Evolutionary conservation across 2,329 filamentous ascomycete genomes (phyloP), one percentile per base, ranked within the genome.

Genomic region (Penicillium sp.): DNA sequence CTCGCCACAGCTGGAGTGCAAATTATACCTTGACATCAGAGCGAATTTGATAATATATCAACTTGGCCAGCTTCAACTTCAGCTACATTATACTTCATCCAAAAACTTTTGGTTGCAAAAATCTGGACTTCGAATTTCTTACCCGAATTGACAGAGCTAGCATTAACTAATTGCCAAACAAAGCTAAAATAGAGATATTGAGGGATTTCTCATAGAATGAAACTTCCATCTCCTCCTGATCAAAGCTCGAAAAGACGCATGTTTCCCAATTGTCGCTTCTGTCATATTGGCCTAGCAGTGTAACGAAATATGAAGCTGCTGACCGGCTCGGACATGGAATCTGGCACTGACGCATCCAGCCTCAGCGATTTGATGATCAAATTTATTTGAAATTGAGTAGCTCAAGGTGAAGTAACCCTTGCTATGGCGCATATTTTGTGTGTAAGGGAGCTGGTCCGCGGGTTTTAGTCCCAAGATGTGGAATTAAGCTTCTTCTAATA

Each of bases 181-280:
- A 53, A 52, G 59, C 64, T 37, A 68, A 57, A 25, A 64, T 63
- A 43, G 62, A 65, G 26, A 67, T 52, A 45, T 65, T 52, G 11
- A 72, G 42, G 26, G 42, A 11, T 45, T 22, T 45, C 25, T 45
- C 4, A 63, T 58, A 59, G 46, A 67, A 38, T 68, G 62, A 40
- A 65, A 16, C 55, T 70, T 70, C 59, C 71, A 65, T 35, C 60
- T 59, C 43, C 67, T 56, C 45, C 67, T 71, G 22, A 40, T 59
- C 55, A 63, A 65, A 22, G 70, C 67, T 16, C 70, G 66, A 61
- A 71, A 72, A 49, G 68, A 72, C 58, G 66, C 67, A 43, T 70
- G 70, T 10, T 68, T 69, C 8, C 64, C 62, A 52, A 67, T 68
- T 69, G 71, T 72, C 8, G 62, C 69, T 11, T 66, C 69, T 1